phyloP scores from a whole-genome alignment of 2,329 filamentous ascomycete genomes.

The Elsinoe ampelina region DNA sequence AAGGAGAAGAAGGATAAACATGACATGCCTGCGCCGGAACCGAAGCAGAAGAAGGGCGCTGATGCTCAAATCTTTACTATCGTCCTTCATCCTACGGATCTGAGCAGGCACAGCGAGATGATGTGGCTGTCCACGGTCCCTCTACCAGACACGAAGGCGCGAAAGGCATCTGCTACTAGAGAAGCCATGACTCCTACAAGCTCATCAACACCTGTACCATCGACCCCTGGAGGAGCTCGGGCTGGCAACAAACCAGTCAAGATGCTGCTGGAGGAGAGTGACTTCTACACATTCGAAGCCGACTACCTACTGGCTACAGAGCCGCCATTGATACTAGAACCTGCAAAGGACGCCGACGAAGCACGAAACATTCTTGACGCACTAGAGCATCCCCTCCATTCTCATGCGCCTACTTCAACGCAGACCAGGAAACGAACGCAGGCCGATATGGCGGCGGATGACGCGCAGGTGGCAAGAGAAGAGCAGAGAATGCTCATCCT shows the following conservation, averaged over 20 bases:
- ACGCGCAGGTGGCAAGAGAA: conserved; percentile 78
- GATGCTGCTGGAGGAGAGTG: conserved; percentile 66
- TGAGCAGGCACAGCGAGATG: conserved; percentile 67
- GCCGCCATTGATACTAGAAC: conserved; percentile 66
- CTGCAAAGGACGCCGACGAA: conserved; percentile 59
- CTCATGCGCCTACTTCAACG: conserved; percentile 65
- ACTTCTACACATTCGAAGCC: conserved; percentile 66
- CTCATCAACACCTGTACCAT: conserved; percentile 43
- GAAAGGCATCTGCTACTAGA: conserved; percentile 31
- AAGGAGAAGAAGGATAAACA: conserved; percentile 38
- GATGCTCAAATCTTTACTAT: conserved; percentile 59
- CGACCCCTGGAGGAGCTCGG: conserved; percentile 22
- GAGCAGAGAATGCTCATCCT: conserved; percentile 89
- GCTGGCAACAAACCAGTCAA: conserved; percentile 52
- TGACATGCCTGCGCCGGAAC: conserved; percentile 12
- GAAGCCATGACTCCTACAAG: conserved; percentile 59
- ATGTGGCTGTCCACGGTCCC: conserved; percentile 66
- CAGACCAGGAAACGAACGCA: conserved; percentile 89
- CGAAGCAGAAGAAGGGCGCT: conserved; percentile 26
- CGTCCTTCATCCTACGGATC: conserved; percentile 74
- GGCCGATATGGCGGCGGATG: conserved; percentile 89
- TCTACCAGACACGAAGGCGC: conserved; percentile 39
- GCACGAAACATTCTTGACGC: conserved; percentile 62
- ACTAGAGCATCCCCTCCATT: conserved; percentile 68
- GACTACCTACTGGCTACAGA: conserved; percentile 65